Evolutionary conservation across 148 eudicot species (phyloP), one percentile per base, ranked within the genome.

Genomic region (Pharnaceum exiguum): DNA sequence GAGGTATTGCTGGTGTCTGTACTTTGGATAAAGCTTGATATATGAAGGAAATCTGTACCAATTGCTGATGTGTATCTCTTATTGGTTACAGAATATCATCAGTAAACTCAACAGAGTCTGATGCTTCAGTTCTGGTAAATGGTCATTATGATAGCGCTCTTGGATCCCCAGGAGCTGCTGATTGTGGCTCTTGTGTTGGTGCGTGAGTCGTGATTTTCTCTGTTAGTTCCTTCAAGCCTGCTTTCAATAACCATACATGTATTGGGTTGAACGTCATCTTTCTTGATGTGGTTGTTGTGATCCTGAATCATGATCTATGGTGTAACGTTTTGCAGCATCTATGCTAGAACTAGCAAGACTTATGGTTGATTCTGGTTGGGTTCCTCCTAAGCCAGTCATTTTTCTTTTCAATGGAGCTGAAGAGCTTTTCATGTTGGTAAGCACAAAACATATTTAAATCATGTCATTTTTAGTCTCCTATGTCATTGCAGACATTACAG

Each of bases 161-260:
- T 39, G 74, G 79, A 39, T 93, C 99, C 61, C 99, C 99, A 30
- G 99, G 99, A 29, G 99, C 99, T 57, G 84, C 75, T 54, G 99
- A 93, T 46, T 93, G 99, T 78, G 99, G 95, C 60, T 88, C 99
- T n/a, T 93, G 99, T 73, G 99, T 93, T 65, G 99, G 96, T 93
- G 65, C 47, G 90, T 73, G 45, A 24, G 26, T 24, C 17, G 4
- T 46, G n/a, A 10, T 40, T 26, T 39, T 32, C n/a, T n/a, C n/a
- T n/a, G n/a, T n/a, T 21, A 15, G 10, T 46, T 33, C 26, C 42
- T 57, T 33, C 0, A 42, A 31, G 13, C 36, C 29, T 32, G n/a
- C n/a, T 35, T 56, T 39, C 16, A 24, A 24, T 27, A 23, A 11
- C 32, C 40, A 25, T 11, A 27, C n/a, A 16, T n/a, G 32, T 27